phyloP scores from a whole-genome alignment of 352 stramenopile genomes.

The Saprolegnia parasitica region DNA sequence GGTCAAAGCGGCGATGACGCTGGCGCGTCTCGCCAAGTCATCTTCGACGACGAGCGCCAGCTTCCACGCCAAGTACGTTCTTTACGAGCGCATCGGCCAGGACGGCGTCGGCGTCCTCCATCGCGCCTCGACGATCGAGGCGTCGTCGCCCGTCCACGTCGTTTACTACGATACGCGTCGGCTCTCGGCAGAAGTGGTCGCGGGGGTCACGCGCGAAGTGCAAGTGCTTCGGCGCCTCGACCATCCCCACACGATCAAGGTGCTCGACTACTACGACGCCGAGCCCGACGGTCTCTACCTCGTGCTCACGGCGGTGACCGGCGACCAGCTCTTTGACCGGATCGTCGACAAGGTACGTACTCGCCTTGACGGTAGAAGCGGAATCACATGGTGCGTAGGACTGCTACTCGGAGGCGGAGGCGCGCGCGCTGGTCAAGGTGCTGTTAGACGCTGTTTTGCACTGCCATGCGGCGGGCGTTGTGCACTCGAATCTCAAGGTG shows the following conservation, averaged over 20 bases:
- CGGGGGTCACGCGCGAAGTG: slow-evolving; percentile 26
- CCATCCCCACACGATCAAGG: slow-evolving; percentile 84
- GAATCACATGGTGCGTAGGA: slow-evolving; percentile 30
- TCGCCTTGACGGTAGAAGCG: neutral
- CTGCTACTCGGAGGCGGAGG: slow-evolving; percentile 83
- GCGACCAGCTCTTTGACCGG: slow-evolving; percentile 76
- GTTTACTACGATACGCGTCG: neutral
- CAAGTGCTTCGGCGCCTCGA: slow-evolving; percentile 64
- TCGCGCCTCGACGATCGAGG: neutral
- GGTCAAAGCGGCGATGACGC: slow-evolving; percentile 75
- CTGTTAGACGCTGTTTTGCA: slow-evolving; percentile 1
- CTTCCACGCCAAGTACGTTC: slow-evolving; percentile 2
- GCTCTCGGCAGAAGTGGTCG: neutral
- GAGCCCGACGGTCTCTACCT: slow-evolving; percentile 92
- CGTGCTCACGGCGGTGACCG: slow-evolving; percentile 93
- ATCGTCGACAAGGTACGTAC: slow-evolving; percentile 67
- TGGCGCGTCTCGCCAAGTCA: slow-evolving; percentile 25
- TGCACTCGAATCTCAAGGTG: slow-evolving; percentile 22
- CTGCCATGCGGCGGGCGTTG: slow-evolving; percentile 1
- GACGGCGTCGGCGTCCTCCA: neutral
- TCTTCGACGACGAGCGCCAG: neutral
- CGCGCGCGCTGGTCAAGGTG: slow-evolving; percentile 39
- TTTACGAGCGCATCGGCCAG: neutral
- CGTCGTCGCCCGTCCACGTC: neutral
- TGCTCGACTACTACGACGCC: slow-evolving; percentile 88